Evolutionary conservation across 345 rosid species (phyloP).

Genomic region (Rhodomyrtus tomentosa): DNA sequence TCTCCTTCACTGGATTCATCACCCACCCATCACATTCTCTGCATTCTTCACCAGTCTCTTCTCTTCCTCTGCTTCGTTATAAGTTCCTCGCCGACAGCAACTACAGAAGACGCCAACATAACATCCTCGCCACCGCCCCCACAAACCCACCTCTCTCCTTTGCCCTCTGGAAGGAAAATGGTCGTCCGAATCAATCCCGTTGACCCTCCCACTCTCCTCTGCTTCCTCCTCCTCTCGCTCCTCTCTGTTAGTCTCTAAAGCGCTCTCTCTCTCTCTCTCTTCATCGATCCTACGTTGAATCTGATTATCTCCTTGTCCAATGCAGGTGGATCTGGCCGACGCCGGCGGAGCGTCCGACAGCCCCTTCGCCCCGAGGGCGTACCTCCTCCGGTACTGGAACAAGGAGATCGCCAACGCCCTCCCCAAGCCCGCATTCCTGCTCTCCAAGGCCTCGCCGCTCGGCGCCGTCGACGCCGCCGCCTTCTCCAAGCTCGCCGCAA

Average conservation of each 20-base stretch:
- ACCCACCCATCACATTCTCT: too few relatives aligned
- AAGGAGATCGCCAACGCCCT: conserved; percentile 18
- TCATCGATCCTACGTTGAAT: not conserved
- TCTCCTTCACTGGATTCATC: too few relatives aligned
- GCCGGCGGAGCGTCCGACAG: not conserved
- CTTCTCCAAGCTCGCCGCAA: conserved; percentile 27
- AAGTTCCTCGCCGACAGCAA: too few relatives aligned
- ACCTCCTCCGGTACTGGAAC: conserved; percentile 34
- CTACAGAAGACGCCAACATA: too few relatives aligned
- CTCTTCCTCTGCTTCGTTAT: too few relatives aligned
- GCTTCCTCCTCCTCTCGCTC: not conserved
- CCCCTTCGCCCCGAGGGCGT: conserved; percentile 31
- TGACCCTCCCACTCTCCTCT: not conserved
- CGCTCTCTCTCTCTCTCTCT: not conserved
- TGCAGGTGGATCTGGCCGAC: conserved; percentile 1
- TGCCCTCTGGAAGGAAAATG: not conserved
- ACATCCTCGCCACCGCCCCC: not conserved
- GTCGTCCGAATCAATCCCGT: not conserved
- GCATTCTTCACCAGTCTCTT: too few relatives aligned
- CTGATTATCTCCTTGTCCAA: not conserved
- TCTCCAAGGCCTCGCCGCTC: conserved; percentile 33
- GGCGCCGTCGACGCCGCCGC: conserved; percentile 23
- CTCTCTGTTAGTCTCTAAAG: not conserved
- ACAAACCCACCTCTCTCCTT: not conserved
- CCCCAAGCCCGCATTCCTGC: conserved; percentile 19